These are phyloP conservation scores for Neurospora cerealis DNA, from an alignment of 495 filamentous ascomycete genomes.

Conservation along the genomic window DNA sequence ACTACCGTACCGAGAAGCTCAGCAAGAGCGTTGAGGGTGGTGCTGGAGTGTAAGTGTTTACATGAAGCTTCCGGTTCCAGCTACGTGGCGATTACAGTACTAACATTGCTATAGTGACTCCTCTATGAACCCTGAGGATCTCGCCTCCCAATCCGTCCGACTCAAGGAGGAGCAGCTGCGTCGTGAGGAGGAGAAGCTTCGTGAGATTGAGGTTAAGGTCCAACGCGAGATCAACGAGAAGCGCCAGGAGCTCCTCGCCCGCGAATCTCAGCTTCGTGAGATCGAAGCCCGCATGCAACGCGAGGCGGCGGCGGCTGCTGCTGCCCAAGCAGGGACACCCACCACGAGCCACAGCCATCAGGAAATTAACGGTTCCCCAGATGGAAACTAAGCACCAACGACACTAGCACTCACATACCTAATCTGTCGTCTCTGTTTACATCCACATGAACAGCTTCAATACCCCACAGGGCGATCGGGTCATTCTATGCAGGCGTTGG, in stretches of 20 bases:
- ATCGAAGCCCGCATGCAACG: constrained; percentile 60
- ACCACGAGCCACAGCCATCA: constrained; percentile 18
- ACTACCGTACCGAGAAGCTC: constrained; percentile 99
- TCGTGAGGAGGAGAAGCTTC: constrained; percentile 97
- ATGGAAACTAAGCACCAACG: constrained; percentile 23
- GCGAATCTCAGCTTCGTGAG: constrained; percentile 96
- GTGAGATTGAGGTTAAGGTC: constrained; percentile 98
- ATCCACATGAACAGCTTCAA: constrained; percentile 13
- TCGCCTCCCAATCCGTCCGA: constrained; percentile 91
- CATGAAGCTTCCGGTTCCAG: background rate
- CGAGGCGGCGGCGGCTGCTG: constrained; percentile 32
- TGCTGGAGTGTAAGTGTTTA: constrained; percentile 63
- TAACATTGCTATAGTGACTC: constrained; percentile 49
- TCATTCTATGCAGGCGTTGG: constrained; percentile 28
- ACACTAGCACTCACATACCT: background rate
- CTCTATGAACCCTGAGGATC: constrained; percentile 94
- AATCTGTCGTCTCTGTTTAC: constrained; percentile 7
- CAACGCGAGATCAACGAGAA: constrained; percentile 99
- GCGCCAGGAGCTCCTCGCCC: constrained; percentile 93
- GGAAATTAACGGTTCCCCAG: constrained; percentile 40
- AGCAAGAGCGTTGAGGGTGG: constrained; percentile 97
- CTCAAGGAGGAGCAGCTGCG: constrained; percentile 98
- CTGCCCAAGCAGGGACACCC: constrained; percentile 16
- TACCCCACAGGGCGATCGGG: constrained; percentile 10
- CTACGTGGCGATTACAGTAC: constrained; percentile 5